phyloP scores from a whole-genome alignment of 75 land plant genomes.

The Larix kaempferi region DNA sequence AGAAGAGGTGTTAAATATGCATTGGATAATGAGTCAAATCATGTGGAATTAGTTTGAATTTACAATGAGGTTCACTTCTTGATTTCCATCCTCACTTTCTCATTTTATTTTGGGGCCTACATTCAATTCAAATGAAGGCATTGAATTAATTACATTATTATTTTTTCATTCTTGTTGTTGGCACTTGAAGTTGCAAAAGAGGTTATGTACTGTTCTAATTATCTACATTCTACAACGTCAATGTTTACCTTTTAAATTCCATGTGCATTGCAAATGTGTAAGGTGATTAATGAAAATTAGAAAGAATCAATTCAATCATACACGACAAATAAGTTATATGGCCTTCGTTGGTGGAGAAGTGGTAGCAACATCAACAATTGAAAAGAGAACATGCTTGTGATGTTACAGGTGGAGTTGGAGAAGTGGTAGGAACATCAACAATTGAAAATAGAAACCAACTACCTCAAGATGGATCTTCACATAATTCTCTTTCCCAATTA shows the following conservation, averaged over 20 bases:
- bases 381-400: too few relatives aligned
- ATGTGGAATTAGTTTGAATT: too few relatives aligned
- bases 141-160: not conserved
- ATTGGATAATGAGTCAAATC: too few relatives aligned
- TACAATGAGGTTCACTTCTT: slow-evolving; percentile 50
- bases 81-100: not conserved
- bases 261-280: slow-evolving; percentile 52
- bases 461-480: too few relatives aligned
- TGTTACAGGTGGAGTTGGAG: too few relatives aligned
- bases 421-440: too few relatives aligned
- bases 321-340: slow-evolving; percentile 39
- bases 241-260: not conserved
- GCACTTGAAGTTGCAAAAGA: not conserved
- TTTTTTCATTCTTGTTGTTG: too few relatives aligned
- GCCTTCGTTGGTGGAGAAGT: slow-evolving; percentile 35
- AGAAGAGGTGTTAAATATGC: too few relatives aligned
- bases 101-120: not conserved
- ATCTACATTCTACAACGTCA: not conserved
- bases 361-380: slow-evolving; percentile 33
- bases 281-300: slow-evolving; percentile 35
- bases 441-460: too few relatives aligned
- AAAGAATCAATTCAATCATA: slow-evolving; percentile 40
- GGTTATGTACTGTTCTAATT: not conserved
- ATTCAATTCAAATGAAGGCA: not conserved
- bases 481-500: too few relatives aligned